Conservation (phyloP, 768 basidiomycete species). For the Leccinum imitatum region DNA sequence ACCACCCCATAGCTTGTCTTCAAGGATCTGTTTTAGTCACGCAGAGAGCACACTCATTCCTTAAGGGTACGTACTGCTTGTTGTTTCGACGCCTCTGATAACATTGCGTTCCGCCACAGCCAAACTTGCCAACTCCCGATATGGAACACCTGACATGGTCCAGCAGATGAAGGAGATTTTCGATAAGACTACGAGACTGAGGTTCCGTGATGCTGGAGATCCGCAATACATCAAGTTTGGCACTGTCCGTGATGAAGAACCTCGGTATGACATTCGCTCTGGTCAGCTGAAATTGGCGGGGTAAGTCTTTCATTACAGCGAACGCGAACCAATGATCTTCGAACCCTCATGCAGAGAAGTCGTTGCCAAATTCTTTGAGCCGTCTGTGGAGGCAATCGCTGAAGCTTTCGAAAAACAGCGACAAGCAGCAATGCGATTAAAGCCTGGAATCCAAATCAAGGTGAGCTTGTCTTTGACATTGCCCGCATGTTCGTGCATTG, state of each 20-base stretch:
- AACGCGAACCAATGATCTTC: not conserved
- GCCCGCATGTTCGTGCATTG: not conserved
- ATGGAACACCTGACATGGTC: slow-evolving; percentile 30
- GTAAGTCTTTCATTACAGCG: slow-evolving; percentile 19
- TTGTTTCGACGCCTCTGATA: not conserved
- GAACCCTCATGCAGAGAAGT: slow-evolving; percentile 25
- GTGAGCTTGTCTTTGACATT: not conserved
- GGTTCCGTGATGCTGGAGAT: slow-evolving; percentile 36
- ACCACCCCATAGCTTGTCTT: slow-evolving; percentile 35
- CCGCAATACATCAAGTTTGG: slow-evolving; percentile 43
- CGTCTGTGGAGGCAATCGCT: slow-evolving; percentile 37
- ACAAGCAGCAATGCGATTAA: slow-evolving; percentile 14
- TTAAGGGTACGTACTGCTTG: slow-evolving; percentile 23
- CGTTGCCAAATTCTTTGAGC: slow-evolving; percentile 42
- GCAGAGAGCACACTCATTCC: slow-evolving; percentile 25
- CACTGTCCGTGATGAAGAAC: slow-evolving; percentile 34
- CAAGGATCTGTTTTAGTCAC: slow-evolving; percentile 41
- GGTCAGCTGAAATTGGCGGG: slow-evolving; percentile 39
- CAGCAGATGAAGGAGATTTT: slow-evolving; percentile 34
- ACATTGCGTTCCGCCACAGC: slow-evolving; percentile 13
- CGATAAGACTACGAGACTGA: slow-evolving; percentile 37
- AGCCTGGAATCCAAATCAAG: slow-evolving; percentile 28
- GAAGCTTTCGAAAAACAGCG: slow-evolving; percentile 35
- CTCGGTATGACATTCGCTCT: slow-evolving; percentile 31
- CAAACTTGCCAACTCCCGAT: slow-evolving; percentile 32